Evolutionary conservation across 2,329 filamentous ascomycete genomes (phyloP).

Genomic region (Microdochium bolleyi): DNA sequence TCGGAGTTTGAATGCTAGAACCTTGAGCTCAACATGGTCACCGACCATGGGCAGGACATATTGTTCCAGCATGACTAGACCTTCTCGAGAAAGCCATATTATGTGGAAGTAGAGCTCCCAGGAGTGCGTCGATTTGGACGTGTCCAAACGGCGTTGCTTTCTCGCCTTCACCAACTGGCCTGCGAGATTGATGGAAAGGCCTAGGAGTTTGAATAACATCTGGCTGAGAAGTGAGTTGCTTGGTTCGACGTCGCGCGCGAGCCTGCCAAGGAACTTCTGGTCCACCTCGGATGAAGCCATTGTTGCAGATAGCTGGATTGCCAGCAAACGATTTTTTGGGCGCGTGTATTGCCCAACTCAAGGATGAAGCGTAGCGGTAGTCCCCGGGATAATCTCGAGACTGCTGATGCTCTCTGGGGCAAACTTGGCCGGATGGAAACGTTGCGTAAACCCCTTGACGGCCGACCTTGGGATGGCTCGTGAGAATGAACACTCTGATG

Average conservation of each 20-base stretch:
- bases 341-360: too few species aligned
- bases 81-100: conserved; percentile 90
- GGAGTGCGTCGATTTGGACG: conserved; percentile 68
- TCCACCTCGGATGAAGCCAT: conserved; percentile 98
- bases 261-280: conserved; percentile 88
- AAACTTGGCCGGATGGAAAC: too few species aligned
- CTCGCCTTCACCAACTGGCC: conserved; percentile 76
- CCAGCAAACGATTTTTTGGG: too few species aligned
- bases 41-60: conserved; percentile 81
- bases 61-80: conserved; percentile 76
- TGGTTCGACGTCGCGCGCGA: conserved; percentile 71
- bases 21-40: conserved; percentile 74
- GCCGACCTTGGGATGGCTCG: too few species aligned
- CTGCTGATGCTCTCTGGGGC: too few species aligned
- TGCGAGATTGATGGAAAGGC: conserved; percentile 81
- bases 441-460: too few species aligned
- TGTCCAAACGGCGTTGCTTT: conserved; percentile 75
- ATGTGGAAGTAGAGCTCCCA: conserved; percentile 82
- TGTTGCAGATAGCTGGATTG: neutral
- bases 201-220: conserved; percentile 85
- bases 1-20: conserved; percentile 83
- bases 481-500: too few species aligned
- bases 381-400: too few species aligned
- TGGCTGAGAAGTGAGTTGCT: conserved; percentile 73
- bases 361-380: too few species aligned